These are phyloP conservation scores for Trametes punicea DNA, from an alignment of 768 basidiomycete genomes.

Conservation along the genomic window DNA sequence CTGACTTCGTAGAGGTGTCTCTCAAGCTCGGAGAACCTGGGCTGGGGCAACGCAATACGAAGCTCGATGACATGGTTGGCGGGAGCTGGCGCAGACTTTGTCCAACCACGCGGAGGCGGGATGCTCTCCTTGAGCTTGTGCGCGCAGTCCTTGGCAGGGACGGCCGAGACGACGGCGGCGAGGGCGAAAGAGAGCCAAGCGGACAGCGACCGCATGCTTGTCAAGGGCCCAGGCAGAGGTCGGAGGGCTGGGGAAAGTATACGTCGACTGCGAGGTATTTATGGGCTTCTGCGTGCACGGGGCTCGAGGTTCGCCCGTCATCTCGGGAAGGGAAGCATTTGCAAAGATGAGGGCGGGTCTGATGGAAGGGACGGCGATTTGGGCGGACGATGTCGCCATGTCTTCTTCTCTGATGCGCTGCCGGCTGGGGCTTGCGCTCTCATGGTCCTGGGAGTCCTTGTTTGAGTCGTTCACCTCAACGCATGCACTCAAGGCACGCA, in stretches of 20 bases:
- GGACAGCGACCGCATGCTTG: slow-evolving; percentile 19
- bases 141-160: slow-evolving; percentile 15
- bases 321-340: background rate
- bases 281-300: background rate
- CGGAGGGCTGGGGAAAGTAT: slow-evolving; percentile 6
- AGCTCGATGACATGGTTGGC: slow-evolving; percentile 47
- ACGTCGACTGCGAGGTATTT: background rate
- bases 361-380: slow-evolving; percentile 5
- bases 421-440: background rate
- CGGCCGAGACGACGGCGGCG: slow-evolving; percentile 9
- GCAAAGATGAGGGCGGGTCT: background rate
- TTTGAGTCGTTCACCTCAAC: background rate
- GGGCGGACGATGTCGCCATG: slow-evolving; percentile 9
- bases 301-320: background rate
- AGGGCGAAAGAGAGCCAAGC: slow-evolving; percentile 11
- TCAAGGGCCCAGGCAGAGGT: slow-evolving; percentile 6
- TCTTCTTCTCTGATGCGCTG: slow-evolving; percentile 2
- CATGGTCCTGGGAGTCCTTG: slow-evolving; percentile 7
- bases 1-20: slow-evolving; percentile 52
- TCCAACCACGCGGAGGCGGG: slow-evolving; percentile 48
- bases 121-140: slow-evolving; percentile 50
- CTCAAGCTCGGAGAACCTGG: slow-evolving; percentile 49
- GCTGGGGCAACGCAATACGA: slow-evolving; percentile 55
- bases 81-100: slow-evolving; percentile 40
- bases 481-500: background rate